Percentiles rank a stretch among this genome's conserved stretches.
Conservation (phyloP, 768 basidiomycete species). For the Podaxis rugospora region DNA sequence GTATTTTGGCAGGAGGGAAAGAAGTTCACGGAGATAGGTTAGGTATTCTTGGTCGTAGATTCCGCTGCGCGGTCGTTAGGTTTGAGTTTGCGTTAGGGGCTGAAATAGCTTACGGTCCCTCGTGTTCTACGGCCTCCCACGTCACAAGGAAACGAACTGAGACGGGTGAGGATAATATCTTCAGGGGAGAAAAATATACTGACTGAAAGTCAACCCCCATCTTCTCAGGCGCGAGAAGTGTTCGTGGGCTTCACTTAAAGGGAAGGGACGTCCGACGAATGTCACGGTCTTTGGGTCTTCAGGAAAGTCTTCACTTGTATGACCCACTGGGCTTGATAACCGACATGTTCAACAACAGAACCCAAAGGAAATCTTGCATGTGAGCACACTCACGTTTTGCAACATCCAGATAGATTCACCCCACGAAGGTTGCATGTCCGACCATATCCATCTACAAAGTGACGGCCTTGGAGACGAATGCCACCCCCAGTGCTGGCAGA, state of each 20-base stretch:
- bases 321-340: constrained; percentile 55
- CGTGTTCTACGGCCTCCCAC: constrained; percentile 97
- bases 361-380: background rate
- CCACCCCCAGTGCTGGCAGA: constrained; percentile 46
- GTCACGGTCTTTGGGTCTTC: constrained; percentile 60
- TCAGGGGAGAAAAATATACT: constrained; percentile 21
- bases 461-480: constrained; percentile 61
- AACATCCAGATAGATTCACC: constrained; percentile 79
- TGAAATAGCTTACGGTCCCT: constrained; percentile 67
- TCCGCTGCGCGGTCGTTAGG: constrained; percentile 44
- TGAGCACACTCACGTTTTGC: constrained; percentile 65
- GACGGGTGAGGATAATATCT: background rate
- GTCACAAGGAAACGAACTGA: constrained; percentile 89
- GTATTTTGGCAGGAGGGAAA: constrained; percentile 67
- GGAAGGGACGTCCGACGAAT: constrained; percentile 90
- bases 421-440: constrained; percentile 81
- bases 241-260: constrained; percentile 81
- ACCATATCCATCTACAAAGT: constrained; percentile 79
- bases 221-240: constrained; percentile 75
- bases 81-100: background rate
- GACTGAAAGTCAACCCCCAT: constrained; percentile 88
- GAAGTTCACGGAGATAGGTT: constrained; percentile 64
- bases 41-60: constrained; percentile 84
- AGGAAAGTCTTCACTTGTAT: constrained; percentile 67
- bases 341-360: constrained; percentile 8